phyloP scores from a whole-genome alignment of 2,329 filamentous ascomycete genomes.

The Penicillium olsonii region DNA sequence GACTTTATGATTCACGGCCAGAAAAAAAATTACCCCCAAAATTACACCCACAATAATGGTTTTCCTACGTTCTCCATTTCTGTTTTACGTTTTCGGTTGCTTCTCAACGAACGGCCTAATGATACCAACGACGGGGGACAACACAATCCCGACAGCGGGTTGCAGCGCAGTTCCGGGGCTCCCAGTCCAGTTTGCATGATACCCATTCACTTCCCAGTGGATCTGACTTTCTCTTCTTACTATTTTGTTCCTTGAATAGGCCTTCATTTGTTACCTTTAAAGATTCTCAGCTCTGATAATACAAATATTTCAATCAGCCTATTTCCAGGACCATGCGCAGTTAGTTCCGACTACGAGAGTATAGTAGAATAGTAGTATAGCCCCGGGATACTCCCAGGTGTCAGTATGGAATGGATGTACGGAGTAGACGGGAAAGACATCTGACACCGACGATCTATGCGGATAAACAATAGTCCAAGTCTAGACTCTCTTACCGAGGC shows the following conservation, averaged over 20 bases:
- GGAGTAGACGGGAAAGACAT: too few species aligned
- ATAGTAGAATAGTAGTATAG: too few species aligned
- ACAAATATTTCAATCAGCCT: too few species aligned
- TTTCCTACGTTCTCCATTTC: neutral
- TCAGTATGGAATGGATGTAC: too few species aligned
- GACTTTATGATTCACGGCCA: conserved; percentile 10
- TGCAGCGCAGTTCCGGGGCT: conserved; percentile 2
- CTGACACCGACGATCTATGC: neutral
- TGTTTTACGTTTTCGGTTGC: neutral
- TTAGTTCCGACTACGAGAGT: too few species aligned
- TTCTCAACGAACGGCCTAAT: conserved; percentile 3
- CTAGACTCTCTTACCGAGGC: neutral
- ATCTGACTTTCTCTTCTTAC: neutral
- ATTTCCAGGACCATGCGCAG: too few species aligned
- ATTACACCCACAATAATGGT: conserved; percentile 1
- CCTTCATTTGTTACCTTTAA: neutral
- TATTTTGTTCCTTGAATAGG: neutral
- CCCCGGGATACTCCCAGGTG: too few species aligned
- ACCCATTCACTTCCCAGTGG: conserved; percentile 6
- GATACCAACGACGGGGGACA: neutral
- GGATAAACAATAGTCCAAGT: neutral
- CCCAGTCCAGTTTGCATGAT: conserved; percentile 9
- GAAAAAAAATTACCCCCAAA: conserved; percentile 3
- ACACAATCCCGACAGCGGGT: neutral
- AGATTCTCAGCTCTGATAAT: neutral